These are phyloP conservation scores for Drechslerella stenobrocha DNA, from an alignment of 2,329 filamentous ascomycete species.

Conservation along the genomic window DNA sequence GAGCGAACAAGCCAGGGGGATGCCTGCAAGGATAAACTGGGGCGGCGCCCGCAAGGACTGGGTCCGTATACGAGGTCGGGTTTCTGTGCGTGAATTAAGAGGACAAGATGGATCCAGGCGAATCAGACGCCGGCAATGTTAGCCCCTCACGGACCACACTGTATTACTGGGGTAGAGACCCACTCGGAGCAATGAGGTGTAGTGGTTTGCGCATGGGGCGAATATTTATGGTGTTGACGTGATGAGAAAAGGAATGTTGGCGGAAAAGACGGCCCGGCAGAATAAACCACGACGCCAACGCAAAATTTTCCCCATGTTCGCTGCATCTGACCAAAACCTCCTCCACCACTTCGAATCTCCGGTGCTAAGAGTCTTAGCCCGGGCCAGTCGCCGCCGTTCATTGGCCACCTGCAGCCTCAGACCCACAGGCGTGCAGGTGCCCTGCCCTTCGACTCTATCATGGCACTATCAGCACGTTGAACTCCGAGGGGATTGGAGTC, in stretches of 20 bases:
- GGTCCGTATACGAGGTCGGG: slow-evolving; percentile 36
- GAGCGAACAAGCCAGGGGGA: slow-evolving; percentile 21
- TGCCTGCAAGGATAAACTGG: slow-evolving; percentile 42
- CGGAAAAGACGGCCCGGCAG: slow-evolving; percentile 39
- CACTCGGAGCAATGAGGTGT: neutral
- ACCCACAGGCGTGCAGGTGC: slow-evolving; percentile 26
- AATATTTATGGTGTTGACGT: slow-evolving; percentile 33
- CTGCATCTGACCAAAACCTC: slow-evolving; percentile 25
- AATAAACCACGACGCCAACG: slow-evolving; percentile 27
- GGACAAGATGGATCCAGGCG: slow-evolving; percentile 12
- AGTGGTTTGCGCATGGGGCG: slow-evolving; percentile 38
- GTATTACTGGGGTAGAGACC: slow-evolving; percentile 20
- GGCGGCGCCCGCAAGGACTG: slow-evolving; percentile 34
- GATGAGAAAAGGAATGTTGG: slow-evolving; percentile 14
- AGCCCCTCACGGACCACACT: slow-evolving; percentile 28
- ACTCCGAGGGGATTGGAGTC: slow-evolving; percentile 29
- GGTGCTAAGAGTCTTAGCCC: slow-evolving; percentile 41
- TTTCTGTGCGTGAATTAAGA: slow-evolving; percentile 34
- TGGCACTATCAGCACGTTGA: slow-evolving; percentile 14
- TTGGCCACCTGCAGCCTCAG: slow-evolving; percentile 14
- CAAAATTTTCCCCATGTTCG: slow-evolving; percentile 16
- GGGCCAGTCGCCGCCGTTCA: slow-evolving; percentile 8
- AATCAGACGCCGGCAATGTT: slow-evolving; percentile 22
- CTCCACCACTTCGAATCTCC: slow-evolving; percentile 39
- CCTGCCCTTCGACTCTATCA: slow-evolving; percentile 30